Evolutionary conservation across 2,329 filamentous ascomycete species (phyloP), one percentile per base, ranked within the genome.

Genomic region (Colletotrichum sp.): DNA sequence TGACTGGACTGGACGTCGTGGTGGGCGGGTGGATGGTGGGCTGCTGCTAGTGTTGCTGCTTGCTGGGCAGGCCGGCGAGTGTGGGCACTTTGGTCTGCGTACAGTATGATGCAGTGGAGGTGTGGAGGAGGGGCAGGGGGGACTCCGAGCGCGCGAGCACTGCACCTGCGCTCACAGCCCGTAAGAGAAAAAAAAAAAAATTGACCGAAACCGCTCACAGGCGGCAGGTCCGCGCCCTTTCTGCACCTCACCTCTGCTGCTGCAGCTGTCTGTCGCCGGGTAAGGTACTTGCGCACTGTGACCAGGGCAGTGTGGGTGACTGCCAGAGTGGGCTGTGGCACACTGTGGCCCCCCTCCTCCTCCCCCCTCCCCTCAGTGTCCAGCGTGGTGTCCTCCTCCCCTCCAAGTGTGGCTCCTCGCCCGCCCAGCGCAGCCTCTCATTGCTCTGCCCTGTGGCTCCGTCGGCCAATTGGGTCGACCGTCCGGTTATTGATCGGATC

Each of bases 81-180:
- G 62, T 61, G 70, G 69, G 72, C 62, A 68, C 58, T 32, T 32
- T 62, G 66, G 34, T 15, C 66, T 62, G 55, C 30, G 43, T 68
- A 48, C 43, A 58, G 73, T 72, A 73, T 73, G 70, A 75, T 75
- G 73, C 73, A 75, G 73, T 73, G 70, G 73, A 73, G 76, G 77
- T 70, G 77, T 77, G 77, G 77, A 76, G 77, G 77, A 77, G 75
- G 77, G 75, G 75, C 71, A 75, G 76, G 75, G 71, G 56, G 68
- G 69, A 60, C 64, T 38, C 69, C 52, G 62, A 71, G 62, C 62
- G 48, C 70, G 43, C 43, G 18, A 55, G 43, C 67, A 65, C 30
- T 36, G 66, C 62, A 38, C 58, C 28, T 16, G 28, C 28, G 26
- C 24, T 28, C 21, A 67, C 26, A 56, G 65, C n/a, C 48, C 18